A percentile compares a stretch with the other conserved stretches of the same genome.
These are phyloP conservation scores for Testicularia cyperi DNA, from an alignment of 1,284 basidiomycete species.

Conservation along the genomic window DNA sequence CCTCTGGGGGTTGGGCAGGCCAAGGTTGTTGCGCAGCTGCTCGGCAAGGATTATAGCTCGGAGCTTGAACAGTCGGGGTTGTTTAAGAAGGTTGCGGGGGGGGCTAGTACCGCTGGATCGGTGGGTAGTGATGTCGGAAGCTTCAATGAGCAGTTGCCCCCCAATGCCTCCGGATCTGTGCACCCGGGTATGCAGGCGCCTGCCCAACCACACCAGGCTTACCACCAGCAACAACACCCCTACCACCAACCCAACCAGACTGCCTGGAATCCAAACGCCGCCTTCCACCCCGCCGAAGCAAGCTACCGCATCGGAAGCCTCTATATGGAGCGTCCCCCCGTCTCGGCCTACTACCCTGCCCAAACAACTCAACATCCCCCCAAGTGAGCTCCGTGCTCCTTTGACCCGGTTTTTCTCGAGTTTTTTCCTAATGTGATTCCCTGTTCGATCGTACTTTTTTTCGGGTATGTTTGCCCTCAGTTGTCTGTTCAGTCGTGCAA, in stretches of 20 bases:
- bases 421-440: background rate
- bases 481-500: too few species aligned
- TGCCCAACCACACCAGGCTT: background rate
- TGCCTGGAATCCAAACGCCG: background rate
- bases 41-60: slow-evolving; percentile 34
- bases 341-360: slow-evolving; percentile 7
- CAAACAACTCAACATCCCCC: background rate
- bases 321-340: slow-evolving; percentile 6
- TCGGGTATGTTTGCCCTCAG: too few species aligned
- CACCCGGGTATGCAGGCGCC: too few species aligned
- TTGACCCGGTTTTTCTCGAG: too few species aligned
- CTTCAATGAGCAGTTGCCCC: slow-evolving; percentile 2
- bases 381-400: too few species aligned
- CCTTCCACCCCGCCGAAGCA: slow-evolving; percentile 13
- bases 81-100: slow-evolving; percentile 8
- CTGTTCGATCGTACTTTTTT: background rate
- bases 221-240: background rate
- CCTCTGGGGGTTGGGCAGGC: slow-evolving; percentile 34
- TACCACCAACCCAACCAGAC: too few species aligned
- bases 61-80: slow-evolving; percentile 26
- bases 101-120: background rate
- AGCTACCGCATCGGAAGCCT: slow-evolving; percentile 23
- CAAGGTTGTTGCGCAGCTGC: slow-evolving; percentile 30
- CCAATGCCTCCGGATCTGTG: too few species aligned
- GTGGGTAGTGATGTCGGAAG: slow-evolving; percentile 11